Conservation (phyloP, 208 protist genomes). For the Phytomonas sp. region DNA sequence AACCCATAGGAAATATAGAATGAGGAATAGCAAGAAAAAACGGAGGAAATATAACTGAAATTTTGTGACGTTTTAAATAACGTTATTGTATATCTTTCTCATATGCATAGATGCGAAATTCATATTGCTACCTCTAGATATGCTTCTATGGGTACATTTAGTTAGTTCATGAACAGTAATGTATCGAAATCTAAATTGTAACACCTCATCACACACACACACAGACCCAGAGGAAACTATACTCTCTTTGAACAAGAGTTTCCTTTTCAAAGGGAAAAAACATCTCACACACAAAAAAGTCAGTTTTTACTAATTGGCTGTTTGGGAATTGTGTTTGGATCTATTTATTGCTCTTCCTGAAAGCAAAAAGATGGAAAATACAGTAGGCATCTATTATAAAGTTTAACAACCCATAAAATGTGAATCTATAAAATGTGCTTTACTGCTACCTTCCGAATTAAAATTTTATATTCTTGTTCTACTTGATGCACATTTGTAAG, state of each 20-base stretch:
- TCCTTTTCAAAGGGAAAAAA: neutral
- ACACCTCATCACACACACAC: neutral
- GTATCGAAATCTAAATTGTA: neutral
- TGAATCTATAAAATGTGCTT: neutral
- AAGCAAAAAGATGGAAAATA: neutral
- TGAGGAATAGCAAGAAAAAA: slow-evolving; percentile 1
- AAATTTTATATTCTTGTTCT: neutral
- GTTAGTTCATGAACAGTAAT: neutral
- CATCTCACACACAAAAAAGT: neutral
- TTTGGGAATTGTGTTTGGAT: neutral
- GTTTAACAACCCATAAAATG: neutral
- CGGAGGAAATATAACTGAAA: neutral
- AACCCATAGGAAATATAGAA: neutral
- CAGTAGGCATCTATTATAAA: slow-evolving; percentile 9
- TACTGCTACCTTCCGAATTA: neutral
- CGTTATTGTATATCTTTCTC: neutral
- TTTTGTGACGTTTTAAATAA: neutral
- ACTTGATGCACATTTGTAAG: neutral
- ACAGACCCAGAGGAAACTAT: neutral
- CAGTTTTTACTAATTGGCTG: neutral
- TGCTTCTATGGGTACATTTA: neutral
- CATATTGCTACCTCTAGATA: neutral
- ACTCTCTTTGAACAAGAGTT: neutral
- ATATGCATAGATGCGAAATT: neutral
- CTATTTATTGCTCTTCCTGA: neutral